Evolutionary conservation across 495 filamentous ascomycete species (phyloP), one percentile per base, ranked within the genome.

Genomic region (Penicillium paradoxum): DNA sequence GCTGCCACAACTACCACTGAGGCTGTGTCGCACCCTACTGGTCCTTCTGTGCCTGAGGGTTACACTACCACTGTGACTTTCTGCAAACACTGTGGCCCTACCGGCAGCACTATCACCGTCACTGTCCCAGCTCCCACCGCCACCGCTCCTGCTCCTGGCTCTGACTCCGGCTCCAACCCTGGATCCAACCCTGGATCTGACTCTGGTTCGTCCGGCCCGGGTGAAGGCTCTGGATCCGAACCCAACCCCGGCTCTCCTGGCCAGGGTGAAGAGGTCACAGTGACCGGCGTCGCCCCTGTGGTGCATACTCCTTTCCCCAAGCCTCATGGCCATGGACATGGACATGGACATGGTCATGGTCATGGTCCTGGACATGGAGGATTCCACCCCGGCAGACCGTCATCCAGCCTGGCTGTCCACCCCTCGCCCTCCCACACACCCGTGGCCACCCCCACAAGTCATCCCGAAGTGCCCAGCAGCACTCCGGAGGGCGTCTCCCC

Each of bases 21-120:
- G 33, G 36, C 48, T 13, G 42, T 54, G 11, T 34, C 58, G 13
- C 38, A 43, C n/a, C 53, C 56, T 15, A 49, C 61, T 8, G 30
- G 40, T 18, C 22, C 44, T 7, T 27, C 63, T 17, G 51, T 65
- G 3, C 66, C 67, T 4, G 60, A 67, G 45, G 70, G 64, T 45
- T 69, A 67, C 62, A 74, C 68, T n/a, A 71, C 70, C 15, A 72
- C 71, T 4, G 66, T 66, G 6, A 66, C 66, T 29, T 64, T 68
- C 43, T 77, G 74, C 65, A 68, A 65, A 14, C 62, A 66, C 7
- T 78, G 75, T 43, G 70, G 57, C 27, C 60, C 64, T 27, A 67
- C 59, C 32, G 62, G 67, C 19, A 64, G 65, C 3, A 62, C 65
- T 3, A 45, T 73, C 55, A 76, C 70, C 13, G 21, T 72, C 29